Base-by-base conservation (phyloP, 2,329 filamentous ascomycete genomes). In the Stachybotrys chlorohalonatus region DNA sequence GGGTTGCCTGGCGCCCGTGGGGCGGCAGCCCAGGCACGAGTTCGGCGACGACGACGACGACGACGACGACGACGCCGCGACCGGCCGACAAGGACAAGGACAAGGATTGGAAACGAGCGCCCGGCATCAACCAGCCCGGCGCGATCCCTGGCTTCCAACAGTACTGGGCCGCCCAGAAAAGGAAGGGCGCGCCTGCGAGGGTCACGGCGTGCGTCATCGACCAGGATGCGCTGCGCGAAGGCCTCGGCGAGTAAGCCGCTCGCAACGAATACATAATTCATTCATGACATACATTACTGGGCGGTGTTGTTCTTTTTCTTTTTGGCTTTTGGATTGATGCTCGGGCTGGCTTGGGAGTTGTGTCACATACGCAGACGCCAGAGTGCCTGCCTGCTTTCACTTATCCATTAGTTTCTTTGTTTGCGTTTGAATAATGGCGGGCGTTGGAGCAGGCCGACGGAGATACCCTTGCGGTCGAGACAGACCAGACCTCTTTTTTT, bases 111-210 rank as follows among this genome's bases (percentile, higher is more conserved):
- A 74, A 73, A 48, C 77, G 89, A 48, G 71, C 80, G 5, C 81
- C 87, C 1, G 89, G 89, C 0, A 90, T 94, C 65, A 94, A 94
- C 63, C 89, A 93, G 65, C 78, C 82, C 1, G 89, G 89, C 0
- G 78, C 83, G 0, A 86, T 94, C 48, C 82, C 87, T 0, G 89
- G 89, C 0, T 87, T 93, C 59, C 76, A 82, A 31, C 75, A 81
- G 54, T 82, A 79, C 60, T 75, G 77, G 68, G 71, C 74, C 2
- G 70, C 74, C 1, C 73, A 70, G 64, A 80, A 71, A 68, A 81
- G 68, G 64, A 80, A 71, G 68, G 75, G 68, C 42, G 73, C 81
- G 1, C 79, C 82, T 2, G 75, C 78, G 42, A 79, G 78, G 56
- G 79, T 88, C 11, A 77, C 80, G 15, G 74, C 85, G 0, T 77